These are phyloP conservation scores for Bonnemaisonia californica DNA, from an alignment of 31 red algal genomes.

Conservation along the genomic window DNA sequence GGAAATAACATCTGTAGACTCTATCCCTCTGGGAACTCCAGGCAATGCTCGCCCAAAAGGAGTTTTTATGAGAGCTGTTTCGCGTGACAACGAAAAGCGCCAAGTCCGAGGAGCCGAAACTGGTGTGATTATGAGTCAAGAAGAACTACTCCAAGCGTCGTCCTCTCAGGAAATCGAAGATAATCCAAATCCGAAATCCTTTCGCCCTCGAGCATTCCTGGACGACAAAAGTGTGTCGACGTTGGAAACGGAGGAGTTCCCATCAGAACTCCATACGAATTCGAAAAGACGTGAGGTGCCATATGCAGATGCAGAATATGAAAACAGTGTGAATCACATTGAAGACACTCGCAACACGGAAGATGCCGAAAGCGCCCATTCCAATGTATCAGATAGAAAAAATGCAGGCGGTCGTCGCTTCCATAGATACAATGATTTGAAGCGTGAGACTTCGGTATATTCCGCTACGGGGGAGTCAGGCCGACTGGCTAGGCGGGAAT, in stretches of 20 bases:
- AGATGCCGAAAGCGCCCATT: too few relatives aligned
- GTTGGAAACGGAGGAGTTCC: neutral
- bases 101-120: conserved; percentile 46
- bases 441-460: too few relatives aligned
- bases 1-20: neutral
- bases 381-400: too few relatives aligned
- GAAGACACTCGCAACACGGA: too few relatives aligned
- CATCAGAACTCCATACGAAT: too few relatives aligned
- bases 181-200: conserved; percentile 53
- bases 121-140: conserved; percentile 53
- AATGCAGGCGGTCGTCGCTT: too few relatives aligned
- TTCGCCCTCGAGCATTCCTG: conserved; percentile 29
- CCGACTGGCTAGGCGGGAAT: too few relatives aligned
- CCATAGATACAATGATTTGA: too few relatives aligned
- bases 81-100: conserved; percentile 24
- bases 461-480: too few relatives aligned
- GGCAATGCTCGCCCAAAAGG: conserved; percentile 18
- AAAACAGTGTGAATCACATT: too few relatives aligned
- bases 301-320: too few relatives aligned
- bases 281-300: too few relatives aligned
- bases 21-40: neutral
- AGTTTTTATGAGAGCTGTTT: conserved; percentile 49
- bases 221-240: conserved; percentile 35
- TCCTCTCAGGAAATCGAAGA: conserved; percentile 6
- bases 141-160: conserved; percentile 12